Evolutionary conservation across 768 basidiomycete genomes (phyloP).

Genomic region (Rhodosporidiobolus sp.): DNA sequence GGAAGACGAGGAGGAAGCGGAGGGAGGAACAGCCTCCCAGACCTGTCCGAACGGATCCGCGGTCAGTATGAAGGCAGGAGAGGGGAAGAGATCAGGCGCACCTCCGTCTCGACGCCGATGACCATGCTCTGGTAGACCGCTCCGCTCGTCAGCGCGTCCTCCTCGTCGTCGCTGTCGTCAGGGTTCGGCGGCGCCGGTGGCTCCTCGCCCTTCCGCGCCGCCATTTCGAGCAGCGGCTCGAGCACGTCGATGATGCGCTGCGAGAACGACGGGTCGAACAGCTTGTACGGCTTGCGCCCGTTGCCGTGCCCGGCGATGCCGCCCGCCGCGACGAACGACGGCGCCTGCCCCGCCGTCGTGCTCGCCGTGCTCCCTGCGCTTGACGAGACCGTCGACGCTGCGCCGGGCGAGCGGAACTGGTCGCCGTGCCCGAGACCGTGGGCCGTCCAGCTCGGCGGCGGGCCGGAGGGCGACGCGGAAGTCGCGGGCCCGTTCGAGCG

Average conservation of each 20-base stretch:
- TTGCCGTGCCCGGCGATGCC: constrained; percentile 4
- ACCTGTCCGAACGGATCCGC: too few species aligned
- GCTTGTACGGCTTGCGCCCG: constrained; percentile 31
- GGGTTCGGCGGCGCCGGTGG: background rate
- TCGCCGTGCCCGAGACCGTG: background rate
- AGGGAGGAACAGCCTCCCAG: constrained; percentile 2
- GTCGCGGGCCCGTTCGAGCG: background rate
- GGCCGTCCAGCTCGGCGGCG: too few species aligned
- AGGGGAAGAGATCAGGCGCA: too few species aligned
- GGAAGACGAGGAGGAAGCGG: background rate
- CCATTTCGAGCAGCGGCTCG: constrained; percentile 35
- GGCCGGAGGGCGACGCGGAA: background rate
- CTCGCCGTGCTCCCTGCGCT: background rate
- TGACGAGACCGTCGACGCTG: background rate
- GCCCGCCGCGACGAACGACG: constrained; percentile 9
- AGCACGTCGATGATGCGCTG: constrained; percentile 37
- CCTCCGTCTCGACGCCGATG: constrained; percentile 41
- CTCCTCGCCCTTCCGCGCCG: constrained; percentile 22
- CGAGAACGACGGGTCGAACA: constrained; percentile 36
- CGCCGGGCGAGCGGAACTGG: background rate
- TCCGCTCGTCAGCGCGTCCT: background rate
- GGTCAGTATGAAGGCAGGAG: too few species aligned
- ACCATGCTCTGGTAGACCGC: constrained; percentile 16
- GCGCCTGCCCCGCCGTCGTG: background rate
- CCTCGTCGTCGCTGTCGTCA: constrained; percentile 13